These are phyloP conservation scores for Ulota crispa DNA, from an alignment of 225 moss, liverwort and hornwort species.

Conservation along the genomic window DNA sequence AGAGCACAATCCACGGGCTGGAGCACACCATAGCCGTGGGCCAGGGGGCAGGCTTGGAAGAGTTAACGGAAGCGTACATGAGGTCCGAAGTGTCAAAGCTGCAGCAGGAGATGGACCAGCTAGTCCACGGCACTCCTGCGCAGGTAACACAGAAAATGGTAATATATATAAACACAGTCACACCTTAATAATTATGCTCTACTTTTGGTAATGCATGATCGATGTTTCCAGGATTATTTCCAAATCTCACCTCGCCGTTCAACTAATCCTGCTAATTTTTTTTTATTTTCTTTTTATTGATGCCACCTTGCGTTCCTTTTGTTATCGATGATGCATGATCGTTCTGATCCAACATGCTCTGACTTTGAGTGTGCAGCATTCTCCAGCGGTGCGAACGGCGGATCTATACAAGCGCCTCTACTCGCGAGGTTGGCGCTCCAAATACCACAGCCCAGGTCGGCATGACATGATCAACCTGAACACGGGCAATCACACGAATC, in stretches of 20 bases:
- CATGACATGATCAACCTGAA: slow-evolving; percentile 56
- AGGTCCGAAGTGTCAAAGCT: slow-evolving; percentile 78
- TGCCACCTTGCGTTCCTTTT: background rate
- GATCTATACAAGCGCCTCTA: slow-evolving; percentile 89
- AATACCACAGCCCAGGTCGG: slow-evolving; percentile 69
- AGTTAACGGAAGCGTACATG: slow-evolving; percentile 76
- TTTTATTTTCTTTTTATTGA: fast-evolving
- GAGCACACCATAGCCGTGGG: slow-evolving; percentile 88
- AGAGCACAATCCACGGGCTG: slow-evolving; percentile 79
- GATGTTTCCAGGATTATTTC: background rate
- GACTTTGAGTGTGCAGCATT: slow-evolving; percentile 48
- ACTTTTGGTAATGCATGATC: background rate
- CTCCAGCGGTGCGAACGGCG: slow-evolving; percentile 75
- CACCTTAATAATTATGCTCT: background rate
- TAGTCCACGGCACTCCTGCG: slow-evolving; percentile 80
- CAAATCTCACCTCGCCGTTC: background rate
- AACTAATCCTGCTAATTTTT: too few species aligned
- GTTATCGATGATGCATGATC: background rate
- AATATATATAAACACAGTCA: background rate
- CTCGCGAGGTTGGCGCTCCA: slow-evolving; percentile 90
- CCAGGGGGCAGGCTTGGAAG: slow-evolving; percentile 77
- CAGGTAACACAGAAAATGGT: slow-evolving; percentile 48
- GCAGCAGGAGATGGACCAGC: slow-evolving; percentile 89
- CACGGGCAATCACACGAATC: slow-evolving; percentile 31
- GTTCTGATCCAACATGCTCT: background rate